A percentile compares a stretch with the other conserved stretches of the same genome.
These are phyloP conservation scores for Irpex sp. DNA, from an alignment of 1,284 basidiomycete genomes.

Conservation along the genomic window DNA sequence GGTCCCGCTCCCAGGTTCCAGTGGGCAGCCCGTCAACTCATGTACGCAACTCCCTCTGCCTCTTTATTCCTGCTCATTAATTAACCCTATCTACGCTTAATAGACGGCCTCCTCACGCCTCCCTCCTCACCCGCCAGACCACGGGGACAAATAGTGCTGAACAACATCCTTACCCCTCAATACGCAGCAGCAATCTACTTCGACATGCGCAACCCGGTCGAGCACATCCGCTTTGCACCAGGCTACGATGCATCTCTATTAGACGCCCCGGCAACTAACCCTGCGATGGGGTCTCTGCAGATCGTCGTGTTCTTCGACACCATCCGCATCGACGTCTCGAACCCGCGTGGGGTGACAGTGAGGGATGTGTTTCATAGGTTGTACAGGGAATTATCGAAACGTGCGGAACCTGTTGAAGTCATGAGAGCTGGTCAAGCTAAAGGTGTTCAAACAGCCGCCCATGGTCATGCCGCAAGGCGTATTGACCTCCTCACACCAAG, in stretches of 20 bases:
- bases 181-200: slow-evolving; percentile 14
- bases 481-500: slow-evolving; percentile 13
- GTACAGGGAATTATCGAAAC: slow-evolving; percentile 6
- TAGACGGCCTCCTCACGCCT: slow-evolving; percentile 36
- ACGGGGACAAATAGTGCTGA: slow-evolving; percentile 16
- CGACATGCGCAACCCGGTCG: slow-evolving; percentile 9
- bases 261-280: slow-evolving; percentile 19
- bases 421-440: slow-evolving; percentile 7
- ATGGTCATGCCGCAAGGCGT: background rate
- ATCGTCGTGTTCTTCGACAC: slow-evolving; percentile 16
- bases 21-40: background rate
- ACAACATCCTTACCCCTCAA: slow-evolving; percentile 23
- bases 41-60: background rate
- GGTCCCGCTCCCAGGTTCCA: background rate
- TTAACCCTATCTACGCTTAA: background rate
- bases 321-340: slow-evolving; percentile 20
- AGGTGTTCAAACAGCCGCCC: slow-evolving; percentile 2
- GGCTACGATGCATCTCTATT: background rate
- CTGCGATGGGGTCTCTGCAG: slow-evolving; percentile 5
- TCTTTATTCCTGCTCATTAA: background rate
- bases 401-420: slow-evolving; percentile 11
- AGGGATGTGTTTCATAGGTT: slow-evolving; percentile 21
- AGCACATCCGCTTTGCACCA: slow-evolving; percentile 8
- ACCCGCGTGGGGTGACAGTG: slow-evolving; percentile 17
- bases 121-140: slow-evolving; percentile 28